A percentile compares a stretch with the other conserved stretches of the same genome.
phyloP scores from a whole-genome alignment of 495 filamentous ascomycete species.

The Xylaria castorea region DNA sequence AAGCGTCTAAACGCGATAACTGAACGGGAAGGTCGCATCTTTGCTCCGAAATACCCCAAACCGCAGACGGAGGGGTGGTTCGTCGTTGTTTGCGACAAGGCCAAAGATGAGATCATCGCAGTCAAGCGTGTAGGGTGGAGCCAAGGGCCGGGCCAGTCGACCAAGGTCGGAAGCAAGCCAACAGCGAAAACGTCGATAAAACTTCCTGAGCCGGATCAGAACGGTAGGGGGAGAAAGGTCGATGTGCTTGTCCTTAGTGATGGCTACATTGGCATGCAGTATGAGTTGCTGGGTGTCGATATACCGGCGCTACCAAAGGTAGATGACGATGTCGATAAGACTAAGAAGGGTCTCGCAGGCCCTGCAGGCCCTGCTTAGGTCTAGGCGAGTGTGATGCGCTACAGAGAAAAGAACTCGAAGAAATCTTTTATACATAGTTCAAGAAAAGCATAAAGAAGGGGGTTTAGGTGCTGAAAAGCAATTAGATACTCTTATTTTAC shows the following conservation, averaged over 20 bases:
- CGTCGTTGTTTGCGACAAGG: constrained; percentile 70
- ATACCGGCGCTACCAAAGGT: constrained; percentile 49
- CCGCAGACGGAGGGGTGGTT: constrained; percentile 96
- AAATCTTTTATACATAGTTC: not conserved
- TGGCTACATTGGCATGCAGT: constrained; percentile 83
- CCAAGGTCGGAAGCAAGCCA: constrained; percentile 44
- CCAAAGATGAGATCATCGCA: constrained; percentile 76
- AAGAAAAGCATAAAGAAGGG: not conserved
- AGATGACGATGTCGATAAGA: constrained; percentile 46
- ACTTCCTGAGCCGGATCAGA: constrained; percentile 58
- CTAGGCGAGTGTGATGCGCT: not conserved
- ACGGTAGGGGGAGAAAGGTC: constrained; percentile 56
- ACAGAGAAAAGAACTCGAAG: not conserved
- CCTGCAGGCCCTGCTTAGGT: constrained; percentile 12
- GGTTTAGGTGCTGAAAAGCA: not conserved
- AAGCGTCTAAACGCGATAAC: constrained; percentile 69
- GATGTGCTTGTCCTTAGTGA: constrained; percentile 82
- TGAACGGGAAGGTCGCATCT: constrained; percentile 72
- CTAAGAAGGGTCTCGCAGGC: constrained; percentile 26
- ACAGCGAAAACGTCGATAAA: constrained; percentile 64
- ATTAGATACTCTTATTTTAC: not conserved
- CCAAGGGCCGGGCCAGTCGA: constrained; percentile 31
- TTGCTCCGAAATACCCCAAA: constrained; percentile 89
- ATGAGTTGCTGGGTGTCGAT: constrained; percentile 62
- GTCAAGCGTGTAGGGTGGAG: constrained; percentile 85